Conservation (phyloP, 2,329 filamentous ascomycete species). For the Ophidiomyces ophidiicola region DNA sequence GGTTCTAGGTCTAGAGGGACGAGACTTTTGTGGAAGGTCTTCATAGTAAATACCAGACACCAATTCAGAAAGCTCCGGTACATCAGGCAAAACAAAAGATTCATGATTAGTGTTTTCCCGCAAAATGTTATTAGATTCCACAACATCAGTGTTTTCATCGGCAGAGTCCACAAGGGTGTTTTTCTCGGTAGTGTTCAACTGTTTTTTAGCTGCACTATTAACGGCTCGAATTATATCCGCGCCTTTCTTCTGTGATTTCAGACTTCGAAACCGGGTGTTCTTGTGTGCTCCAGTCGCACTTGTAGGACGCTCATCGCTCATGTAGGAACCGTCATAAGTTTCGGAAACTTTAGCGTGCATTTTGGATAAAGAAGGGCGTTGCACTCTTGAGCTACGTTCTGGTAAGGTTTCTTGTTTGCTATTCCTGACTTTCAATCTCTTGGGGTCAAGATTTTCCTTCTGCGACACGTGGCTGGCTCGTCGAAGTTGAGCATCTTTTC, state of each 20-base stretch:
- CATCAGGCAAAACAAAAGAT: slow-evolving; percentile 50
- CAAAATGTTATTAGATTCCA: slow-evolving; percentile 9
- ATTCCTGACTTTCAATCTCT: slow-evolving; percentile 26
- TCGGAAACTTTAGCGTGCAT: slow-evolving; percentile 43
- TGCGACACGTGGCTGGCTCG: slow-evolving; percentile 29
- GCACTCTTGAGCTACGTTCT: slow-evolving; percentile 25
- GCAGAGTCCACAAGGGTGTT: neutral
- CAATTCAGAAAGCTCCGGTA: slow-evolving; percentile 50
- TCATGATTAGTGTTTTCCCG: slow-evolving; percentile 41
- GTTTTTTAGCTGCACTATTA: slow-evolving; percentile 28
- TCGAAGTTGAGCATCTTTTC: slow-evolving; percentile 32
- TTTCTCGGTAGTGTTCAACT: neutral
- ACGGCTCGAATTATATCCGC: slow-evolving; percentile 30
- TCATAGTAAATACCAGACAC: slow-evolving; percentile 43
- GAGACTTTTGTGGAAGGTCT: slow-evolving; percentile 22
- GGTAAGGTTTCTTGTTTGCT: neutral
- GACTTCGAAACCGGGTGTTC: slow-evolving; percentile 45
- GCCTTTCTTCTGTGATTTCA: slow-evolving; percentile 31
- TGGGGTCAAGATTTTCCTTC: slow-evolving; percentile 31
- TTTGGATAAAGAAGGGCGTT: slow-evolving; percentile 43
- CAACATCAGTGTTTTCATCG: slow-evolving; percentile 17
- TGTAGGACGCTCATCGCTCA: slow-evolving; percentile 40
- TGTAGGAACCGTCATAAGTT: slow-evolving; percentile 41
- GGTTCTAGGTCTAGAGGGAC: slow-evolving; percentile 36
- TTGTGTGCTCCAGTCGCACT: slow-evolving; percentile 33